Conservation (phyloP, 805 yeast species). For the Starmera caribaea region DNA sequence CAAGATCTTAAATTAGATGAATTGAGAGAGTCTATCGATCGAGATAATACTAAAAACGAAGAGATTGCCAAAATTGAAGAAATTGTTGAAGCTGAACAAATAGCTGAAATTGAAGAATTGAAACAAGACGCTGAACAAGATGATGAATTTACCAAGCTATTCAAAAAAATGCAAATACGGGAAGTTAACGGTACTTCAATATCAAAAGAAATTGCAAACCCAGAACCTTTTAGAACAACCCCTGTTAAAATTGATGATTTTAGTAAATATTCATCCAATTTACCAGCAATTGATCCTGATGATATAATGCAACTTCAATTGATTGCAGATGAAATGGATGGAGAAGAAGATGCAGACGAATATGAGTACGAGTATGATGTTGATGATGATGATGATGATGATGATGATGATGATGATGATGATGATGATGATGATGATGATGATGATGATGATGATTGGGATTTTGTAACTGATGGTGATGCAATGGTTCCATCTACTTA, state of each 20-base stretch:
- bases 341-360: constrained; percentile 19
- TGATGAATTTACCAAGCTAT: neutral
- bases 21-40: constrained; percentile 54
- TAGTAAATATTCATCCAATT: neutral
- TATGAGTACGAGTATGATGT: constrained; percentile 17
- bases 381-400: constrained; percentile 28
- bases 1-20: constrained; percentile 32
- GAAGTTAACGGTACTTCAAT: neutral
- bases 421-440: constrained; percentile 20
- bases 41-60: constrained; percentile 22
- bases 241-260: constrained; percentile 1
- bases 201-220: too few species aligned
- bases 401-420: constrained; percentile 28
- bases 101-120: neutral
- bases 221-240: neutral
- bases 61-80: constrained; percentile 1
- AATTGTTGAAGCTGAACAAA: neutral
- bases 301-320: constrained; percentile 45
- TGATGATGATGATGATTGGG: constrained; percentile 15
- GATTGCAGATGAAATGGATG: constrained; percentile 38
- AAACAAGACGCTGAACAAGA: neutral
- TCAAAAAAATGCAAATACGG: neutral
- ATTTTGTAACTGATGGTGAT: constrained; percentile 4
- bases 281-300: constrained; percentile 27
- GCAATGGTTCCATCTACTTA: constrained; percentile 12